These are phyloP conservation scores for Penium margaritaceum DNA, from an alignment of 139 green algal genomes.

Conservation along the genomic window DNA sequence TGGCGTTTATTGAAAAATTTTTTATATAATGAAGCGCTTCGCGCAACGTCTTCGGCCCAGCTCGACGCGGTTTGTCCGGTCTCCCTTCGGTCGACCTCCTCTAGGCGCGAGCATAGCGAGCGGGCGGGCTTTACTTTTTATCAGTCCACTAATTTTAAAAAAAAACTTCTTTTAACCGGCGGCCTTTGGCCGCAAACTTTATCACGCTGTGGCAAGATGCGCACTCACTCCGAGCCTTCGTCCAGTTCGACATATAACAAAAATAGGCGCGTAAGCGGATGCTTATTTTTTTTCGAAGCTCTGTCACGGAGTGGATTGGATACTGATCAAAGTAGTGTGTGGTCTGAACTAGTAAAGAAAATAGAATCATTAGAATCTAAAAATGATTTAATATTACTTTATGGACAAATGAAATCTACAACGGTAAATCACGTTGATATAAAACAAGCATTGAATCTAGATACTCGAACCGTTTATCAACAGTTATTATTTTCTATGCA, in stretches of 20 bases:
- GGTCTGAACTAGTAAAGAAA: conserved; percentile 5
- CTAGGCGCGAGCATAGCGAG: no score
- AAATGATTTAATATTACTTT: conserved; percentile 40
- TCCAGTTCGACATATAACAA: not conserved
- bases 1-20: conserved; percentile 26
- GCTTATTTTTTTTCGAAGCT: no score
- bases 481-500: conserved; percentile 10
- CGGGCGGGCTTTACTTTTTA: no score
- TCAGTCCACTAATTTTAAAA: no score
- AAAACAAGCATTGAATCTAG: conserved; percentile 5
- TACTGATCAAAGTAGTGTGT: conserved; percentile 1
- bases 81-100: no score
- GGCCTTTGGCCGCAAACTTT: not conserved
- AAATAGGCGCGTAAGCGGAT: conserved; percentile 5
- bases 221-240: not conserved
- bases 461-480: conserved; percentile 3
- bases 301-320: no score
- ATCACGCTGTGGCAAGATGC: not conserved
- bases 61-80: no score
- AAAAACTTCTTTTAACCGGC: no score
- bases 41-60: no score
- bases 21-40: no score
- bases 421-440: conserved; percentile 20
- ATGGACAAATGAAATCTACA: conserved; percentile 13
- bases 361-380: conserved; percentile 26